Evolutionary conservation across 306 rosid species (phyloP).

Genomic region (Cyclanthera cordifolia): DNA sequence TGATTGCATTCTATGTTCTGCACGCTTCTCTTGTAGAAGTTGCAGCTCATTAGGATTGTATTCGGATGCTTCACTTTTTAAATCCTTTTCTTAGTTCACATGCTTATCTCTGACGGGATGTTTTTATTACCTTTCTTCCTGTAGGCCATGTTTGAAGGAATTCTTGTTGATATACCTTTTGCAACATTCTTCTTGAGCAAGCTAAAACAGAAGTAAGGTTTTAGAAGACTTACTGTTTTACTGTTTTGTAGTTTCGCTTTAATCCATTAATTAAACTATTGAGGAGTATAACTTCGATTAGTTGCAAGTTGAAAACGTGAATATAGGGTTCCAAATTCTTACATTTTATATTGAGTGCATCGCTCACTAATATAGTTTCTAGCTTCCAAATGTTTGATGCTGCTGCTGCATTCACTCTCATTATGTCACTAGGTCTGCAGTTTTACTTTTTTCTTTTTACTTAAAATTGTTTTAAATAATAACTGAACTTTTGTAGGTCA

Average conservation of each 20-base stretch:
- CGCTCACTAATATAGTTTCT: neutral
- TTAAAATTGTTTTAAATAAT: no score
- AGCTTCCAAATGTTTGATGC: neutral
- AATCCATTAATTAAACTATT: neutral
- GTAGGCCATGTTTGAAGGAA: constrained; percentile 98
- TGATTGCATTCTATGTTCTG: neutral
- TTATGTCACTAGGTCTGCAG: neutral
- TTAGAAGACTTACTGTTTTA: neutral
- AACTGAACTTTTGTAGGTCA: neutral
- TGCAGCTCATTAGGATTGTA: neutral
- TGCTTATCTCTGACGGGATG: neutral
- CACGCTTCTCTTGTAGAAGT: constrained; percentile 2
- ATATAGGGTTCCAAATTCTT: neutral
- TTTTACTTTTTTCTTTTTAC: no score
- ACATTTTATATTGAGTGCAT: neutral
- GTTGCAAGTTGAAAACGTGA: neutral
- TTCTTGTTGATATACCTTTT: constrained; percentile 92
- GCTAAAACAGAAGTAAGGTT: constrained; percentile 84
- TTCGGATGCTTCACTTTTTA: neutral
- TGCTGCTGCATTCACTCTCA: neutral
- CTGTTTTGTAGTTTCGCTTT: neutral
- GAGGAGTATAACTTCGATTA: neutral
- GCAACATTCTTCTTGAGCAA: constrained; percentile 97
- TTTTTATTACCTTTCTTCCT: constrained; percentile 14
- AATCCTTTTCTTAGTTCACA: neutral